Percentiles rank a stretch among this genome's conserved stretches.
Evolutionary conservation across 2,329 filamentous ascomycete genomes (phyloP).

Genomic region (Emmonsiellopsis sp.): DNA sequence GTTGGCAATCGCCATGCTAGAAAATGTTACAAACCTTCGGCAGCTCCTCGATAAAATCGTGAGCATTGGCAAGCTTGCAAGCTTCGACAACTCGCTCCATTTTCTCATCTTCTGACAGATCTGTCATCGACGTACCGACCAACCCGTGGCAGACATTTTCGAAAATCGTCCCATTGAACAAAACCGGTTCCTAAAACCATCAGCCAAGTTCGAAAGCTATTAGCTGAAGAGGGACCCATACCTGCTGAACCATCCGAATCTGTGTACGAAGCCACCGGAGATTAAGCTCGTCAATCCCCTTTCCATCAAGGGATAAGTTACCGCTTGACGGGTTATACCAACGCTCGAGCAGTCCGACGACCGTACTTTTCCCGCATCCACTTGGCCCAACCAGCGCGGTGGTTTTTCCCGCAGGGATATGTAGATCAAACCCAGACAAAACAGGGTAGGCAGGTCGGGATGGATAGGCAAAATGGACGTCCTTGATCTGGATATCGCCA

Average conservation of each 20-base stretch:
- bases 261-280: conserved; percentile 31
- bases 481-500: conserved; percentile 32
- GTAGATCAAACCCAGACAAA: conserved; percentile 34
- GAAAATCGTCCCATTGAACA: conserved; percentile 74
- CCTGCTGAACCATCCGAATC: conserved; percentile 43
- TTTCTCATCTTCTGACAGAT: conserved; percentile 54
- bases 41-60: conserved; percentile 68
- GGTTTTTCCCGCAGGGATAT: conserved; percentile 39
- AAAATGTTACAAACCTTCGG: conserved; percentile 44
- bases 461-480: conserved; percentile 40
- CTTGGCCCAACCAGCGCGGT: conserved; percentile 53
- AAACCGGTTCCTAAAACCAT: conserved; percentile 62
- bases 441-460: conserved; percentile 36
- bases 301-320: conserved; percentile 39
- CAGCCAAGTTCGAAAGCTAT: not conserved
- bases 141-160: conserved; percentile 73
- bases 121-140: conserved; percentile 63
- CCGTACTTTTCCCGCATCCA: conserved; percentile 50
- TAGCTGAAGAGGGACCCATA: not conserved
- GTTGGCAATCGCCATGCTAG: not conserved
- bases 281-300: conserved; percentile 41
- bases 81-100: conserved; percentile 60
- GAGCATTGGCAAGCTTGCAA: conserved; percentile 75
- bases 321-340: conserved; percentile 50
- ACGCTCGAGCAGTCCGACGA: conserved; percentile 47